Percentiles rank a stretch among this genome's conserved stretches.
These are phyloP conservation scores for Diaporthe humulicola DNA, from an alignment of 2,329 filamentous ascomycete species.

Conservation along the genomic window DNA sequence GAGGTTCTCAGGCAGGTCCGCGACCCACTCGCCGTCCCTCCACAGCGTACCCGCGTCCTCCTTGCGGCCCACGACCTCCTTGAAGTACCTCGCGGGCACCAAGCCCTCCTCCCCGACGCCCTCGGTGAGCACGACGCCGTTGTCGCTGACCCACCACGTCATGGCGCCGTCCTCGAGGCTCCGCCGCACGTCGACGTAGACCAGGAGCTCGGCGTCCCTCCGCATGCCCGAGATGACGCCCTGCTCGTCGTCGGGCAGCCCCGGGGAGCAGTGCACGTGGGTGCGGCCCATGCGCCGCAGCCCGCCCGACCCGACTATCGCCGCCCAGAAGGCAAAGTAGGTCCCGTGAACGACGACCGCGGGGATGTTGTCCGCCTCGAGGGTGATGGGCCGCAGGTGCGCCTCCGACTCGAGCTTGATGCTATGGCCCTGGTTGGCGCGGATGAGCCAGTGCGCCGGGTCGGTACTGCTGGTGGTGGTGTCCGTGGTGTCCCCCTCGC, in stretches of 20 bases:
- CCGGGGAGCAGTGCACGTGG: slow-evolving; percentile 91
- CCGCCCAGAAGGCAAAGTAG: slow-evolving; percentile 82
- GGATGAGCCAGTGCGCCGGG: slow-evolving; percentile 83
- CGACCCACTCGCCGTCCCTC: slow-evolving; percentile 75
- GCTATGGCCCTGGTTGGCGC: slow-evolving; percentile 95
- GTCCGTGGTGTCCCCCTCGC: neutral
- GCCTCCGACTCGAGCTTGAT: slow-evolving; percentile 80
- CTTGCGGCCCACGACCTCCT: slow-evolving; percentile 74
- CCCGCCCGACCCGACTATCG: slow-evolving; percentile 82
- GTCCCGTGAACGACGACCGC: slow-evolving; percentile 86
- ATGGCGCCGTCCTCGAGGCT: slow-evolving; percentile 73
- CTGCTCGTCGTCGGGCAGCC: slow-evolving; percentile 67
- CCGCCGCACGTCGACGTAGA: slow-evolving; percentile 80
- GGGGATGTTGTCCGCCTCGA: slow-evolving; percentile 71
- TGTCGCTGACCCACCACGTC: slow-evolving; percentile 84
- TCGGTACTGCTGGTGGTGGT: slow-evolving; percentile 51
- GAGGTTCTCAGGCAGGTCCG: slow-evolving; percentile 74
- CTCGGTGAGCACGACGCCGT: slow-evolving; percentile 79
- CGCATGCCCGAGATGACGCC: slow-evolving; percentile 85
- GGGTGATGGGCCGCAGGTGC: slow-evolving; percentile 77
- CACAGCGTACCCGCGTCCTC: slow-evolving; percentile 75
- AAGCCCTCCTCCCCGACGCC: slow-evolving; percentile 69
- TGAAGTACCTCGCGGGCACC: slow-evolving; percentile 76
- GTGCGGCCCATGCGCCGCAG: slow-evolving; percentile 85
- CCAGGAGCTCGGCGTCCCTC: slow-evolving; percentile 78